These are phyloP conservation scores for Microcera coccophila DNA, from an alignment of 2,329 filamentous ascomycete species.

Conservation along the genomic window DNA sequence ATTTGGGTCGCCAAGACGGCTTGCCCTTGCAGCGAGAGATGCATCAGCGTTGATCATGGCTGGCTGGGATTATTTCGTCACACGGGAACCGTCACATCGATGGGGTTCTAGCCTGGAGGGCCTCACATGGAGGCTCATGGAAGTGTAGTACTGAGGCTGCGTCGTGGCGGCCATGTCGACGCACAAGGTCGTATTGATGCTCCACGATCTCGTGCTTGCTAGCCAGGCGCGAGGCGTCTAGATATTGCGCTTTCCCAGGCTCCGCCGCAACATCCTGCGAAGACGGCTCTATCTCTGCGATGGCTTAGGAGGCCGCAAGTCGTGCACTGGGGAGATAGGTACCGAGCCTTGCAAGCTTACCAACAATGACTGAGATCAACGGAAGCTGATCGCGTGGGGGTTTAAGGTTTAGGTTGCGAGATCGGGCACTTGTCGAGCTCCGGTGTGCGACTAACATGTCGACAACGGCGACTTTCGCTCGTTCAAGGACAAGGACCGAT, in stretches of 20 bases:
- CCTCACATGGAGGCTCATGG: slow-evolving; percentile 7
- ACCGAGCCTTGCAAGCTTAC: no score
- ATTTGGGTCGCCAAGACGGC: not conserved
- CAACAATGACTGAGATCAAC: not conserved
- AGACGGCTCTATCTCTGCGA: no score
- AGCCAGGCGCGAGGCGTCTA: not conserved
- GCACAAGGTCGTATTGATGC: slow-evolving; percentile 5
- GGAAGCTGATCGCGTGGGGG: not conserved
- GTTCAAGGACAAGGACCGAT: slow-evolving; percentile 6
- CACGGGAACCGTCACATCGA: slow-evolving; percentile 11
- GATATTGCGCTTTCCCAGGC: slow-evolving; percentile 2
- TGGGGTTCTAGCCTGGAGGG: slow-evolving; percentile 6
- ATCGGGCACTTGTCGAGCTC: not conserved
- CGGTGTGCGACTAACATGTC: not conserved
- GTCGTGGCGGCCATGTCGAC: slow-evolving; percentile 13
- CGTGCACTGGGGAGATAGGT: no score
- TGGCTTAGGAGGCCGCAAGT: no score
- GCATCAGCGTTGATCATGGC: not conserved
- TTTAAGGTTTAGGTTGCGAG: not conserved
- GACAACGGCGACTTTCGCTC: slow-evolving; percentile 1
- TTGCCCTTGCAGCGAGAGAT: not conserved
- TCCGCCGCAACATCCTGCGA: no score
- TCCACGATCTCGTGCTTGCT: not conserved
- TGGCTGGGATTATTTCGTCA: slow-evolving; percentile 6
- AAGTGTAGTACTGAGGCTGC: not conserved